Base-by-base conservation (phyloP, 768 basidiomycete species). In the Lanmaoa rubissima region DNA sequence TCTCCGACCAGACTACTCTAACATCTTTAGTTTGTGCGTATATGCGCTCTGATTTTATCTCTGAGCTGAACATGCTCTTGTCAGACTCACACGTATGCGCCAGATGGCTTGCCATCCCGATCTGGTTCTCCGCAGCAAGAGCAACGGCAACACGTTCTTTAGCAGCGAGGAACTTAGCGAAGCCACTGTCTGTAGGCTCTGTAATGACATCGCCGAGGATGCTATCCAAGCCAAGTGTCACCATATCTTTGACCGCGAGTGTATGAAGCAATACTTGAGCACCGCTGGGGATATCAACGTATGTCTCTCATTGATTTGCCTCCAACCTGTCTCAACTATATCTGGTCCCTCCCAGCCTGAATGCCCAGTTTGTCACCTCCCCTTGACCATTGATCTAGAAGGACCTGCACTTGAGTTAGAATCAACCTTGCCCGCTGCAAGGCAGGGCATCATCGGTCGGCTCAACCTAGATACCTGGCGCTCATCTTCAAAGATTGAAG, bases 401-500 rank as follows among this genome's bases (percentile, higher is more conserved):
- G 94, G 88, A 11, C 91, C 94, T 26, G 89, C 95, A 0, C 74
- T 98, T 19, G 96, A 98, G 68, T 68, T 94, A 9, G 89, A 89
- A 57, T 85, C 88, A 62, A 78, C 74, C 12, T 54, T 66, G 7
- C 62, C 70, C 16, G 67, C 68, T 45, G 73, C 74, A 32, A 84
- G 92, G 39, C 97, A 99, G 71, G 97, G 97, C 40, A 98, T 99
- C 49, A 82, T 99, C 14, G 92, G 92, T 28, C 85, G 95, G 11
- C 78, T 99, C 24, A 84, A 98, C 68, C 76, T 98, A 17, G 85
- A 92, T 61, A 86, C 84, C 45, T 97, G 94, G 93, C 83, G 93
- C 47, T 96, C 94, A 1, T 95, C 92, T n/a, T 87, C 94, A 5
- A 99, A 98, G 78, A 92, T 98, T 42, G 97, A 99, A 69, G 95